Evolutionary conservation across 2,329 filamentous ascomycete species (phyloP), one percentile per base, ranked within the genome.

Genomic region (Pyricularia sp.): DNA sequence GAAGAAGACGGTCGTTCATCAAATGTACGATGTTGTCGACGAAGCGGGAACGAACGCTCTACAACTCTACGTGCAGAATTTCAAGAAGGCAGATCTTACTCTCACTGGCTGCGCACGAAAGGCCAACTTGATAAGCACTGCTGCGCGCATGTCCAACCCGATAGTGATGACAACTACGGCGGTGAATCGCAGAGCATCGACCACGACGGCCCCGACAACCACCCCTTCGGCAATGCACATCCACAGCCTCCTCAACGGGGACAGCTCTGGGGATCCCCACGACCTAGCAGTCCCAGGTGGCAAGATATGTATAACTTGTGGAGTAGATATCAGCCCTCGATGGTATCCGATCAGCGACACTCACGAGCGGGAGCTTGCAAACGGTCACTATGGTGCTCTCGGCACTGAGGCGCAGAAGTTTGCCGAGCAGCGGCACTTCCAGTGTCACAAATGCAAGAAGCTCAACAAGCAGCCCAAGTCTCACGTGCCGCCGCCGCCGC

Each of bases 31-130:
- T 72, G 77, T 86, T 26, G 88, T 91, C 12, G 88, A 90, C 69
- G 88, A 90, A 25, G 83, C 83, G n/a, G 88, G 88, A n/a, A 79
- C 88, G 68, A 96, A 90, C 73, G 93, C 92, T 11, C 81, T 99
- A 66, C 93, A 97, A 77, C 84, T 97, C 30, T 99, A 92, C 77
- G 92, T 91, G 64, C 90, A 90, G 73, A 93, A 90, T 69, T 97
- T 93, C 82, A 99, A 99, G 79, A 94, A 98, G 79, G 94, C 95
- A 10, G 95, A 99, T 76, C 85, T 94, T 59, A 88, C 92, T 2
- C 81, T 97, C 73, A 97, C 94, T 2, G 95, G 95, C 31, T 97
- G 94, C 23, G 92, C 95, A 26, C 90, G 95, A 68, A 97, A 97
- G 79, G 94, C 95, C 26, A 95, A 92, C 70, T 85, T 95, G 61